Evolutionary conservation across 1,139 yeast genomes (phyloP).

Genomic region (Suhomyces wounanorum): DNA sequence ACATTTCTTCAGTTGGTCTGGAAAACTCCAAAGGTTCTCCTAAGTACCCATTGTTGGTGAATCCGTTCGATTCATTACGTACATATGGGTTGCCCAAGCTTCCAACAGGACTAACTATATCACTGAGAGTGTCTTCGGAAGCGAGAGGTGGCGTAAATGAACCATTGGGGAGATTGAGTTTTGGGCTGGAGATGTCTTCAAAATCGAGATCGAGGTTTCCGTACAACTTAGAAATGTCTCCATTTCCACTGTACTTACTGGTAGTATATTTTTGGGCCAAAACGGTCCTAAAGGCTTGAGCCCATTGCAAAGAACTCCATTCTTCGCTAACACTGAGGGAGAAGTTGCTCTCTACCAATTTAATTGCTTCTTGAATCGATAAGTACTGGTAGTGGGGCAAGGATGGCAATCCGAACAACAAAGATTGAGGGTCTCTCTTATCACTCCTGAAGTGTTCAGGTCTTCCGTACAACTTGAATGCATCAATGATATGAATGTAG

Average conservation of each 20-base stretch:
- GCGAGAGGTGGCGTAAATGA: slow-evolving; percentile 4
- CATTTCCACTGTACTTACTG: slow-evolving; percentile 31
- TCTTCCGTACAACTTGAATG: slow-evolving; percentile 57
- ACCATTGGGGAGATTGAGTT: slow-evolving; percentile 10
- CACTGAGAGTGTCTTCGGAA: slow-evolving; percentile 20
- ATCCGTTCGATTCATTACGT: background rate
- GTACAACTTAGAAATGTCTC: slow-evolving; percentile 36
- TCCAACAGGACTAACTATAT: slow-evolving; percentile 15
- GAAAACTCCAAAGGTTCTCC: slow-evolving; percentile 17
- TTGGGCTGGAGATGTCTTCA: slow-evolving; percentile 23
- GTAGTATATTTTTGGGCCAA: slow-evolving; percentile 8
- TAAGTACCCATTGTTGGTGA: slow-evolving; percentile 10
- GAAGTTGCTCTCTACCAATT: slow-evolving; percentile 34
- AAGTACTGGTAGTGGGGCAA: slow-evolving; percentile 56
- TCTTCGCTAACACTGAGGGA: slow-evolving; percentile 30
- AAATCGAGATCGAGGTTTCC: slow-evolving; percentile 28
- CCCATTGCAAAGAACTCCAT: slow-evolving; percentile 48
- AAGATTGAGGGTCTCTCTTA: slow-evolving; percentile 45
- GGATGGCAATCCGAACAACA: slow-evolving; percentile 58
- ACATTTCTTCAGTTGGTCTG: slow-evolving; percentile 5
- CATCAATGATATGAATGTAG: slow-evolving; percentile 53
- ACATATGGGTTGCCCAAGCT: slow-evolving; percentile 10
- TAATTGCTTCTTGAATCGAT: slow-evolving; percentile 40
- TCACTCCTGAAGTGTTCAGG: slow-evolving; percentile 52
- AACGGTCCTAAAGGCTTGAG: slow-evolving; percentile 33